Conservation (phyloP, 2,329 filamentous ascomycete species). For the Fusarium sp. region DNA sequence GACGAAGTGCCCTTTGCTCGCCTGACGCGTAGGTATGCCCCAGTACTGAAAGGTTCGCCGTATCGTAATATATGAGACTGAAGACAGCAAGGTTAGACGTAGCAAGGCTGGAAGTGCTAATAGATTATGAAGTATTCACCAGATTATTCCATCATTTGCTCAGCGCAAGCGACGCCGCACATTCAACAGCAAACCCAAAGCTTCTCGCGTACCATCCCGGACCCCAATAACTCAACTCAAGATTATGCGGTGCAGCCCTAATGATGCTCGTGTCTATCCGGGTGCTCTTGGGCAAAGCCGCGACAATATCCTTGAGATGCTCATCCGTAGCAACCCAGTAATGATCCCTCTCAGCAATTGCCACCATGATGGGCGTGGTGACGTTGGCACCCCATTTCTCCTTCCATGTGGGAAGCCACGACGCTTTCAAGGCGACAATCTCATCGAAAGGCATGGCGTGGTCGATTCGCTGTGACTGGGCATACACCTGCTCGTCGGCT, state of each 20-base stretch:
- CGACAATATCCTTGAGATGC: constrained; percentile 25
- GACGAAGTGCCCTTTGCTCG: background rate
- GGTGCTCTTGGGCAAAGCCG: constrained; percentile 17
- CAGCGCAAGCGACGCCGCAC: constrained; percentile 25
- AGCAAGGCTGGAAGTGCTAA: background rate
- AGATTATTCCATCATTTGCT: background rate
- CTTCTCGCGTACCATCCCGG: constrained; percentile 35
- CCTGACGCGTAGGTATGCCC: background rate
- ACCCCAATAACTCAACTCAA: constrained; percentile 38
- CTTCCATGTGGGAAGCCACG: constrained; percentile 35
- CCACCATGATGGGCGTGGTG: constrained; percentile 30
- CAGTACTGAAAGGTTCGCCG: background rate
- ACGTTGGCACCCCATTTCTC: constrained; percentile 32
- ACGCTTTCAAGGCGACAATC: constrained; percentile 13
- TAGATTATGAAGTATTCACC: background rate
- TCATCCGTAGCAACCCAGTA: constrained; percentile 37
- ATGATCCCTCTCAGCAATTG: constrained; percentile 21
- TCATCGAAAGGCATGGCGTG: constrained; percentile 34
- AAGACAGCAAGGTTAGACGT: background rate
- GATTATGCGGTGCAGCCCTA: constrained; percentile 32
- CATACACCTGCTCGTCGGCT: constrained; percentile 26
- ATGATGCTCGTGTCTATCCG: constrained; percentile 35
- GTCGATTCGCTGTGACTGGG: constrained; percentile 25
- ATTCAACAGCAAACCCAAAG: constrained; percentile 38
- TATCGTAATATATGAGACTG: background rate